Evolutionary conservation across 2,329 filamentous ascomycete species (phyloP).

Genomic region (Fusarium scirpi): DNA sequence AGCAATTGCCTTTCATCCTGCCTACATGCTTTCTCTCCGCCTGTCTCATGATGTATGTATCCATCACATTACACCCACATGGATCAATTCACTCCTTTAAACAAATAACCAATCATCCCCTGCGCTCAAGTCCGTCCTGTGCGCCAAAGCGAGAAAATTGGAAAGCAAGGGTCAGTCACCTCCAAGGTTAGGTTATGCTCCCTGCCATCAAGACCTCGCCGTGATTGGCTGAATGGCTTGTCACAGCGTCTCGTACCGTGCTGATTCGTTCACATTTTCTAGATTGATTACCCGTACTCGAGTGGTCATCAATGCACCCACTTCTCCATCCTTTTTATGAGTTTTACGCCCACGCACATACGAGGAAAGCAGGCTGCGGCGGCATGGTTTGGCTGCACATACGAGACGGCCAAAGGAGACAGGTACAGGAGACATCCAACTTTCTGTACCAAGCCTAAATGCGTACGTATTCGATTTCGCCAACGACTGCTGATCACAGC

Average conservation of each 20-base stretch:
- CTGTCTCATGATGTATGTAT: slow-evolving; percentile 37
- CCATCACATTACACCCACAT: slow-evolving; percentile 13
- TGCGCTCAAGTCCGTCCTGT: slow-evolving; percentile 27
- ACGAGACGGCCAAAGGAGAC: slow-evolving; percentile 39
- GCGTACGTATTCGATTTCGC: slow-evolving; percentile 39
- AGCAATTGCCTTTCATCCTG: slow-evolving; percentile 1
- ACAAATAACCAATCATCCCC: slow-evolving; percentile 19
- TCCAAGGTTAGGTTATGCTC: slow-evolving; percentile 19
- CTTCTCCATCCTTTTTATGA: slow-evolving; percentile 30
- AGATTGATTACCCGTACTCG: slow-evolving; percentile 28
- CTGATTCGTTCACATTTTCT: slow-evolving; percentile 34
- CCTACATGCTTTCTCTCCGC: neutral
- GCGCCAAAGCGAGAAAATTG: slow-evolving; percentile 25
- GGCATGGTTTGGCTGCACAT: slow-evolving; percentile 38
- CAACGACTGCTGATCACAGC: slow-evolving; percentile 36
- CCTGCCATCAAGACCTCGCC: slow-evolving; percentile 16
- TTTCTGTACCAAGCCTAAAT: slow-evolving; percentile 23
- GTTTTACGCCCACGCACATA: slow-evolving; percentile 39
- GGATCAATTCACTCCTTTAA: slow-evolving; percentile 36
- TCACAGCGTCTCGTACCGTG: slow-evolving; percentile 6
- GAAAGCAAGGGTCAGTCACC: slow-evolving; percentile 32
- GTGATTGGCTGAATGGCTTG: slow-evolving; percentile 39
- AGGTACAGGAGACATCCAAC: slow-evolving; percentile 38
- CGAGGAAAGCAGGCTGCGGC: slow-evolving; percentile 43
- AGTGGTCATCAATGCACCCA: slow-evolving; percentile 41